phyloP scores from a whole-genome alignment of 345 rosid genomes.

The Melastoma malabathricum region DNA sequence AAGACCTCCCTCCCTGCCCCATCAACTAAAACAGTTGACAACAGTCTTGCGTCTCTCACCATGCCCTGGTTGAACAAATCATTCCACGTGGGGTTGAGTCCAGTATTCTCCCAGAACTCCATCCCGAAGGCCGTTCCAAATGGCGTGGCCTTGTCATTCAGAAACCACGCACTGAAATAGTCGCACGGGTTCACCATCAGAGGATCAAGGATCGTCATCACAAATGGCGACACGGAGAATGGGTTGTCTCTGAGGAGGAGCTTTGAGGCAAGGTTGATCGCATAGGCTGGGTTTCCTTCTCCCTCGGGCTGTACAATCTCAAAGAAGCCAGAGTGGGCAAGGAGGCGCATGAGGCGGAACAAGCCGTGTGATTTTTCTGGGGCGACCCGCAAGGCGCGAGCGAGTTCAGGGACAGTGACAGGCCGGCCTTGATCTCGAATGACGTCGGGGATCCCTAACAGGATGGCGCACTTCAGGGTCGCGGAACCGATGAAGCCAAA shows the following conservation, averaged over 20 bases:
- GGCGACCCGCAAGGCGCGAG: constrained; percentile 6
- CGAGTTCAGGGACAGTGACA: constrained; percentile 18
- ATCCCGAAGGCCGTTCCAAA: constrained; percentile 8
- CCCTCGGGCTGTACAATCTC: not conserved
- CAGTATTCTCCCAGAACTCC: constrained; percentile 1
- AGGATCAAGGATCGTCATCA: constrained; percentile 8
- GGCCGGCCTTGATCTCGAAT: constrained; percentile 25
- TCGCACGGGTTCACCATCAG: constrained; percentile 3
- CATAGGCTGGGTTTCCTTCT: constrained; percentile 8
- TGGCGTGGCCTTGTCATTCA: constrained; percentile 2
- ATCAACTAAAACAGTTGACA: constrained; percentile 1
- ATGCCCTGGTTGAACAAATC: constrained; percentile 10
- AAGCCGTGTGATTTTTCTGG: constrained; percentile 10
- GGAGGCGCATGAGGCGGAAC: constrained; percentile 20
- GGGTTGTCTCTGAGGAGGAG: constrained; percentile 15
- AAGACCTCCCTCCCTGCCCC: constrained; percentile 8
- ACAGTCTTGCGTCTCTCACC: constrained; percentile 16
- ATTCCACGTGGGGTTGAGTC: not conserved
- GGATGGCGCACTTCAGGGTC: constrained; percentile 25
- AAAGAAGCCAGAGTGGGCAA: constrained; percentile 28
- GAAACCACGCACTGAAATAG: constrained; percentile 18
- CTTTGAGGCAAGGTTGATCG: constrained; percentile 9
- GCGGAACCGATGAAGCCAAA: constrained; percentile 16
- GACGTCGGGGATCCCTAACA: constrained; percentile 26
- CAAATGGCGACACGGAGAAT: not conserved